Percentiles rank a stretch among this genome's conserved stretches.
These are phyloP conservation scores for Emmonsia crescens DNA, from an alignment of 2,329 filamentous ascomycete genomes.

Conservation along the genomic window DNA sequence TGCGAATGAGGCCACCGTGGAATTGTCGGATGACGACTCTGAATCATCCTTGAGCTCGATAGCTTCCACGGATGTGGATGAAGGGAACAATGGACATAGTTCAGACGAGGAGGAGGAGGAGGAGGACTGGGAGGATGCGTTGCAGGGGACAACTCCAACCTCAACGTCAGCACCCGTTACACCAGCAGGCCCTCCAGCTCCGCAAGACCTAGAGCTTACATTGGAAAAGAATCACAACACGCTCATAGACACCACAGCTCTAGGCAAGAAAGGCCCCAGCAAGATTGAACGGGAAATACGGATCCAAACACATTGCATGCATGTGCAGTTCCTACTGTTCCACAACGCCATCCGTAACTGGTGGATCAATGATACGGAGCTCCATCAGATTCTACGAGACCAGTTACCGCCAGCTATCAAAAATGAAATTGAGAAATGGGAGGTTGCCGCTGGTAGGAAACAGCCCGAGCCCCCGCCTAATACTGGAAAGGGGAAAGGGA, in stretches of 20 bases:
- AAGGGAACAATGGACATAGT: conserved; percentile 30
- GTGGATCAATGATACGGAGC: conserved; percentile 67
- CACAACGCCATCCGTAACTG: conserved; percentile 79
- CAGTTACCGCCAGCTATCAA: conserved; percentile 58
- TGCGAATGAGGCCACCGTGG: neutral
- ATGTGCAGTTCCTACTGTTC: conserved; percentile 78
- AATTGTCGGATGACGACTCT: neutral
- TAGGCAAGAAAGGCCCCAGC: conserved; percentile 69
- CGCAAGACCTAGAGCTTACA: conserved; percentile 64
- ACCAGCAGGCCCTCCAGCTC: conserved; percentile 38
- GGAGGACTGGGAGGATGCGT: conserved; percentile 50
- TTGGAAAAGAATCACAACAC: conserved; percentile 46
- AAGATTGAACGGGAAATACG: conserved; percentile 75
- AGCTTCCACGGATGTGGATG: neutral
- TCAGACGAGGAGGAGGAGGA: conserved; percentile 54
- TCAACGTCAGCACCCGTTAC: conserved; percentile 20
- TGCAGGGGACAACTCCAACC: conserved; percentile 29
- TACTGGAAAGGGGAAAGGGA: conserved; percentile 31
- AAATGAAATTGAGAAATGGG: conserved; percentile 65
- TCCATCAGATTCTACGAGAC: conserved; percentile 66
- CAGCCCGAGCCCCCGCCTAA: conserved; percentile 32
- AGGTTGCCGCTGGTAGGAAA: conserved; percentile 53
- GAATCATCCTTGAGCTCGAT: conserved; percentile 3
- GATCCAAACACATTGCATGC: conserved; percentile 70
- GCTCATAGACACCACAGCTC: conserved; percentile 46